phyloP scores from a whole-genome alignment of 257 asterid species.

The Plantago elongata region DNA sequence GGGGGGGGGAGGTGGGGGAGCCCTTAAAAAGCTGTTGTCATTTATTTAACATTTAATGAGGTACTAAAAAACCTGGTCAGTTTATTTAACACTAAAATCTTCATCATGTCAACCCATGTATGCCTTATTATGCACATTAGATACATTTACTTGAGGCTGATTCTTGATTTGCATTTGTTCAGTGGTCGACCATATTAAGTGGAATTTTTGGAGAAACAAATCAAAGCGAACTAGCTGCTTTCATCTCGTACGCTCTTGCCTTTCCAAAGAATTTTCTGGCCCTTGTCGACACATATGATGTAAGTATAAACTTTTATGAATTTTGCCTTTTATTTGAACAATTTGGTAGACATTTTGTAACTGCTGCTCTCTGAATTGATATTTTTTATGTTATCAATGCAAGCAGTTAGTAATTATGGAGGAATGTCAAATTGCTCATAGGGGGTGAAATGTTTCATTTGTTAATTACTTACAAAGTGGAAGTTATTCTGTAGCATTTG shows the following conservation, averaged over 20 bases:
- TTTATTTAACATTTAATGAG: no score
- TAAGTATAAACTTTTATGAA: constrained; percentile 34
- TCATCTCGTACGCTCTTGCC: constrained; percentile 84
- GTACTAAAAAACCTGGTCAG: no score
- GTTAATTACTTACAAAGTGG: neutral
- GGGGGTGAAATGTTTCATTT: neutral
- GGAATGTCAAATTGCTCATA: neutral
- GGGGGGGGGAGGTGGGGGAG: no score
- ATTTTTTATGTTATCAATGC: neutral
- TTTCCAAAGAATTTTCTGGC: constrained; percentile 84
- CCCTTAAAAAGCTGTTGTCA: no score
- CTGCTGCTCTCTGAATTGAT: constrained; percentile 9
- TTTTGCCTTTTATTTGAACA: neutral
- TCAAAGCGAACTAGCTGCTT: constrained; percentile 90
- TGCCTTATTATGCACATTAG: neutral
- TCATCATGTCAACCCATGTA: no score
- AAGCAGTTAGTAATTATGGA: constrained; percentile 6
- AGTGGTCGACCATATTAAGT: constrained; percentile 44
- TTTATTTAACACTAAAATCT: no score
- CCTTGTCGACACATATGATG: constrained; percentile 94
- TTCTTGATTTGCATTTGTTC: constrained; percentile 22
- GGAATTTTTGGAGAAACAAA: constrained; percentile 81
- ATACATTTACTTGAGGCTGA: constrained; percentile 19
- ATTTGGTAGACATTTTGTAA: constrained; percentile 7
- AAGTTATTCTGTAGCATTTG: neutral